Percentiles rank a stretch among this genome's conserved stretches.
Evolutionary conservation across 148 eudicot genomes (phyloP).

Genomic region (Polygonum aviculare): DNA sequence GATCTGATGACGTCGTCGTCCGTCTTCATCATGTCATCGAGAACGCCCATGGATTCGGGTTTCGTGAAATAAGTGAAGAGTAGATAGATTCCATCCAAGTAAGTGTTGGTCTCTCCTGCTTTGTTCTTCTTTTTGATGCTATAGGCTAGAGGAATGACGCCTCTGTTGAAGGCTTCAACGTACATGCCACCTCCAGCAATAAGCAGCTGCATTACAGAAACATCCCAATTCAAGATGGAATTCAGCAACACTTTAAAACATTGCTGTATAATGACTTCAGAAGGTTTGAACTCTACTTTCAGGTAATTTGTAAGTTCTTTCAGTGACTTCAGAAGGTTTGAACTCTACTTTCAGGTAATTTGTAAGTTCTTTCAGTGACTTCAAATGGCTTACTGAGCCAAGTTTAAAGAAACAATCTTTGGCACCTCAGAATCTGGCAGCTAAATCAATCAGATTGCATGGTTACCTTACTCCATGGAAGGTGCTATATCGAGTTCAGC

Average conservation of each 20-base stretch:
- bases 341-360: not conserved
- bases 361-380: not conserved
- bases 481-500: not conserved
- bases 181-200: conserved; percentile 82
- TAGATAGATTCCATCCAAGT: conserved; percentile 85
- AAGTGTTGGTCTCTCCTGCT: conserved; percentile 83
- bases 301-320: not conserved
- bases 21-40: conserved; percentile 32
- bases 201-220: conserved; percentile 45
- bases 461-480: not conserved
- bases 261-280: not conserved
- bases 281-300: not conserved
- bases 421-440: not conserved
- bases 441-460: not conserved
- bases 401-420: not conserved
- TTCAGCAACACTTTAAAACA: not conserved
- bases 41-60: conserved; percentile 56
- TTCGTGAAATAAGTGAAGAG: conserved; percentile 90
- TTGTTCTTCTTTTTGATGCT: conserved; percentile 79
- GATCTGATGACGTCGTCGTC: conserved; percentile 79
- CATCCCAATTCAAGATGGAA: not conserved
- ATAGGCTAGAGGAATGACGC: conserved; percentile 89
- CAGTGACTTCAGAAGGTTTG: not conserved
- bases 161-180: conserved; percentile 83
- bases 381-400: not conserved